Evolutionary conservation across 2,329 filamentous ascomycete species (phyloP), one percentile per base, ranked within the genome.

Genomic region (Mariannaea elegans): DNA sequence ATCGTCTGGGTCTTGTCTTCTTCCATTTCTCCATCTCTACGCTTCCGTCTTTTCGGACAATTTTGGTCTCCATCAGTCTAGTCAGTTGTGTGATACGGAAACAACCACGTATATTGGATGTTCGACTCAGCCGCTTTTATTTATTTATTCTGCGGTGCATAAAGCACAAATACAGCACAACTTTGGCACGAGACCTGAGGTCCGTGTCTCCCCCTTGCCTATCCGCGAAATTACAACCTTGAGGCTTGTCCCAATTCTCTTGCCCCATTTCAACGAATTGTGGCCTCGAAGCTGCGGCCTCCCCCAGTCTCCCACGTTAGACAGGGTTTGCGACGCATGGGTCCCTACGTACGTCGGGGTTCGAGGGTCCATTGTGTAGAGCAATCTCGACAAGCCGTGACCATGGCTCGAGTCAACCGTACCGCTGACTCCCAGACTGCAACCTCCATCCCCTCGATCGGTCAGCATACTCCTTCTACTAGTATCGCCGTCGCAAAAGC

Each of bases 151-250:
- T 16, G n/a, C 36, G 23, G 13, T 21, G 27, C 34, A 29, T 41
- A 36, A 47, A 10, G 42, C 49, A 55, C 27, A 21, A 34, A 6
- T 13, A 29, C n/a, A 36, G 49, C 42, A 39, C 47, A 51, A 50
- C 29, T 39, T 47, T 54, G 39, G 54, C 39, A 31, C 29, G 21
- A 45, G 34, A 18, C 59, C 45, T 39, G 27, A 27, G 24, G 24
- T 27, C 18, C 41, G 42, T 19, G n/a, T 19, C 16, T 13, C 62
- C 59, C 69, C 69, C 65, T 68, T 24, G 69, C 46, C 58, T n/a
- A 57, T 56, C 53, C 55, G 61, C 57, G 65, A 71, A 71, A 71
- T 71, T 71, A 52, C 69, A 59, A 42, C 38, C 52, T 59, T 36
- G 12, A 36, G 32, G 32, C 50, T 45, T 62, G 52, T 42, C 64